A percentile compares a stretch with the other conserved stretches of the same genome.
Conservation (phyloP, 2,329 filamentous ascomycete genomes). For the Sphaerulina vaccinii region DNA sequence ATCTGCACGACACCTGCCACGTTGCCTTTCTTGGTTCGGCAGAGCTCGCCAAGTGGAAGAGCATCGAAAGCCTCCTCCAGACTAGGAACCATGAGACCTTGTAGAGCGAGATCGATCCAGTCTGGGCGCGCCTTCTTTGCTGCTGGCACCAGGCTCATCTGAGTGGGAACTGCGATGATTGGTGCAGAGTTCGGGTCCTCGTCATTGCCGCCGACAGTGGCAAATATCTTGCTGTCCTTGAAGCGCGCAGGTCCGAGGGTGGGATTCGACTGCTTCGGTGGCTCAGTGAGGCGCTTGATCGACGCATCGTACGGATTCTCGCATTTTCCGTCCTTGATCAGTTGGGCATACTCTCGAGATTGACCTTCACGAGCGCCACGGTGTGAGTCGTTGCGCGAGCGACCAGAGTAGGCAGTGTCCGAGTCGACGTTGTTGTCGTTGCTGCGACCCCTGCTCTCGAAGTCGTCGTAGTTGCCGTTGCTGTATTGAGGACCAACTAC, state of each 20-base stretch:
- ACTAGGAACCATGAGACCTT: conserved; percentile 27
- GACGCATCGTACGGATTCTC: conserved; percentile 24
- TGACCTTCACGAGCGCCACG: neutral
- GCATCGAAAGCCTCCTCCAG: conserved; percentile 30
- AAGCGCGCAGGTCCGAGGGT: conserved; percentile 28
- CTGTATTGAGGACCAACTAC: neutral
- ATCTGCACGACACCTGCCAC: conserved; percentile 32
- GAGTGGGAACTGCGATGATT: neutral
- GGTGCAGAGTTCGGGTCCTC: neutral
- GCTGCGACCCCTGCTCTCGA: neutral
- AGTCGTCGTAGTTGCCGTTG: neutral
- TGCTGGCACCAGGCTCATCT: conserved; percentile 3
- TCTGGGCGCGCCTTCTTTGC: conserved; percentile 14
- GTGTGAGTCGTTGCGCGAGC: conserved; percentile 1
- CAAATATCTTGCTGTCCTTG: conserved; percentile 26
- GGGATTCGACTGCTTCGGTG: conserved; percentile 13
- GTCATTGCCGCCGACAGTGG: conserved; percentile 6
- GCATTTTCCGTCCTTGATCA: conserved; percentile 20
- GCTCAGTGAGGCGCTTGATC: conserved; percentile 17
- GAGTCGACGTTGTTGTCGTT: neutral
- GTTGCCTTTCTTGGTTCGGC: conserved; percentile 38
- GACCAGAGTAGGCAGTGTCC: neutral
- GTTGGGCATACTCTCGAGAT: conserved; percentile 5
- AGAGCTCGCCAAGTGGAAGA: conserved; percentile 34
- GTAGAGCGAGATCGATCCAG: conserved; percentile 21